phyloP scores from a whole-genome alignment of 176 grass and related monocot species.

The Leersia perrieri region DNA sequence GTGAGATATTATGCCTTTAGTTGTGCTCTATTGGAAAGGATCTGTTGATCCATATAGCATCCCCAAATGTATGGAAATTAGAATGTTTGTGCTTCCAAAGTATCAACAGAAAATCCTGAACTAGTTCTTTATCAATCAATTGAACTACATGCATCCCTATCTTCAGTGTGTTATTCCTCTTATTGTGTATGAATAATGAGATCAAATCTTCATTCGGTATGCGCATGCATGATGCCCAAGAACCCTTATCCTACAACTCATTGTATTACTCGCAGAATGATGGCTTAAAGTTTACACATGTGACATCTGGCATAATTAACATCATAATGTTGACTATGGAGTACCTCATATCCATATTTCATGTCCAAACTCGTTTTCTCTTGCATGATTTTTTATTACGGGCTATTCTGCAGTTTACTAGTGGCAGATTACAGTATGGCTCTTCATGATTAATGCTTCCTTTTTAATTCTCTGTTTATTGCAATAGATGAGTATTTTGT shows the following conservation, averaged over 20 bases:
- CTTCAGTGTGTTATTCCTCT: not conserved
- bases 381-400: not conserved
- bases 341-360: not conserved
- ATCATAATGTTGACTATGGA: not conserved
- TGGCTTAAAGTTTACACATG: not conserved
- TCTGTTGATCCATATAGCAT: not conserved
- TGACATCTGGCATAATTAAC: not conserved
- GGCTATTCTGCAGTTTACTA: conserved; percentile 18
- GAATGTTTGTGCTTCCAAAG: not conserved
- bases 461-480: not conserved
- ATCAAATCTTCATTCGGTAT: not conserved
- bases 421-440: not conserved
- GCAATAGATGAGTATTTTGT: conserved; percentile 1
- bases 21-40: not conserved
- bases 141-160: not conserved
- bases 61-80: not conserved
- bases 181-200: not conserved
- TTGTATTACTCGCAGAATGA: not conserved
- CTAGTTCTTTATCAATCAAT: not conserved
- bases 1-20: not conserved
- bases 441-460: conserved; percentile 5
- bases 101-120: not conserved
- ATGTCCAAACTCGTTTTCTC: not conserved
- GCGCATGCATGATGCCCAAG: not conserved
- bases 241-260: not conserved